phyloP scores from a whole-genome alignment of 2,329 filamentous ascomycete genomes.

The Cucurbitaria berberidis region DNA sequence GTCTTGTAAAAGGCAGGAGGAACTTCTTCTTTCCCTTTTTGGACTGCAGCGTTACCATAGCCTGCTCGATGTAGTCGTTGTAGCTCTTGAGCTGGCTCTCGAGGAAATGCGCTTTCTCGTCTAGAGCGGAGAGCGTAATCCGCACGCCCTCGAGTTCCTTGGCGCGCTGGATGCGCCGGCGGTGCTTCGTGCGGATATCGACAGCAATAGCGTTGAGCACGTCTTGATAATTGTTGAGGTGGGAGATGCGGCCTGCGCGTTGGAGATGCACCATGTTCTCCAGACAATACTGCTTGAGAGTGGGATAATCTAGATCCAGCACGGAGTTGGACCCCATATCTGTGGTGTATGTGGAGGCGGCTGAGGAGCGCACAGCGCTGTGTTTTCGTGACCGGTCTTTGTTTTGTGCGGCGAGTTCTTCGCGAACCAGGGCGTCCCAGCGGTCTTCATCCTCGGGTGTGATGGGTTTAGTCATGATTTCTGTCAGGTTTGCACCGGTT shows the following conservation, averaged over 20 bases:
- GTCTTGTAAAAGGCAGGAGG: conserved; percentile 94
- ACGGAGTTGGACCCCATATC: conserved; percentile 59
- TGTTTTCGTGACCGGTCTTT: conserved; percentile 59
- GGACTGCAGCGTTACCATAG: conserved; percentile 94
- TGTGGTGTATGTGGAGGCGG: conserved; percentile 77
- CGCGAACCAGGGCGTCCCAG: conserved; percentile 80
- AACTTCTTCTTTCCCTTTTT: conserved; percentile 96
- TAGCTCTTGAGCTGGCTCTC: conserved; percentile 97
- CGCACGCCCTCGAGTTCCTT: conserved; percentile 86
- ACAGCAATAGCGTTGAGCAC: conserved; percentile 96
- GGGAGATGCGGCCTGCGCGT: conserved; percentile 81
- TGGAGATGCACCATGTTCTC: conserved; percentile 94
- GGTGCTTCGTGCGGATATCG: conserved; percentile 96
- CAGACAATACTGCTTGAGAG: conserved; percentile 89
- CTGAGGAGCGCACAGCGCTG: conserved; percentile 72
- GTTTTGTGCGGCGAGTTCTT: conserved; percentile 68
- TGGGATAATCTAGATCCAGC: conserved; percentile 89
- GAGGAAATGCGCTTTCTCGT: conserved; percentile 87
- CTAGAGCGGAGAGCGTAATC: conserved; percentile 74
- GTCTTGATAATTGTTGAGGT: conserved; percentile 92
- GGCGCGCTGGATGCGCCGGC: conserved; percentile 87
- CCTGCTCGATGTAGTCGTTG: conserved; percentile 98
- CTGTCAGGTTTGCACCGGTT: conserved; percentile 87
- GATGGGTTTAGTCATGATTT: conserved; percentile 92
- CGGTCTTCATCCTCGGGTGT: conserved; percentile 84